Percentiles rank a stretch among this genome's conserved stretches.
Evolutionary conservation across 306 rosid species (phyloP).

Genomic region (Vigna hirtella): DNA sequence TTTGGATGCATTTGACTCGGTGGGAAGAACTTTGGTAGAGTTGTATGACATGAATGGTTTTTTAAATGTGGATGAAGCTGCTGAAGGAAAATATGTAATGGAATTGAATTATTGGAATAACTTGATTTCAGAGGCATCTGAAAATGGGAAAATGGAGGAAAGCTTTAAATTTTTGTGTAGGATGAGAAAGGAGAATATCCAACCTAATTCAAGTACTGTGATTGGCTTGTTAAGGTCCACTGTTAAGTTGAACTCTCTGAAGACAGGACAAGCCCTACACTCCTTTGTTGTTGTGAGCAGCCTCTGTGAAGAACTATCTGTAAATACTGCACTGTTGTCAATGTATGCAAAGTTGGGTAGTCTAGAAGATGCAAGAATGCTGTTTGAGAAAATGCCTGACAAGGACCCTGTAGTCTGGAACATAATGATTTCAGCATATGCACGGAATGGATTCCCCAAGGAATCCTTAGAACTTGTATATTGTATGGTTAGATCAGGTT

Average conservation of each 20-base stretch:
- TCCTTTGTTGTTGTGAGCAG: constrained; percentile 54
- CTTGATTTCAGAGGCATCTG: constrained; percentile 54
- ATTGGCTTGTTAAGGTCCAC: constrained; percentile 56
- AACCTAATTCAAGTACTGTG: constrained; percentile 49
- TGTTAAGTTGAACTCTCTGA: constrained; percentile 56
- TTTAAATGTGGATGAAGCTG: constrained; percentile 36
- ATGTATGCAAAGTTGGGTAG: constrained; percentile 69
- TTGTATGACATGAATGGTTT: constrained; percentile 42
- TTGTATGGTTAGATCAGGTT: constrained; percentile 62
- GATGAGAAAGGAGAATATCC: constrained; percentile 56
- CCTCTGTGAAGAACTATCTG: constrained; percentile 56
- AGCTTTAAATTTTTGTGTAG: constrained; percentile 43
- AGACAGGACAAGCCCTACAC: constrained; percentile 60
- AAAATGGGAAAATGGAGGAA: constrained; percentile 50
- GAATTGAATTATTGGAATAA: constrained; percentile 52
- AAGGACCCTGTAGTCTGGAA: constrained; percentile 83
- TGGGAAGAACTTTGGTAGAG: constrained; percentile 50
- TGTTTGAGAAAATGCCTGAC: constrained; percentile 71
- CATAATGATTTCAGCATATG: constrained; percentile 67
- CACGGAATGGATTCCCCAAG: constrained; percentile 45
- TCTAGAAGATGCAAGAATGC: constrained; percentile 51
- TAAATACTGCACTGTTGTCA: constrained; percentile 73
- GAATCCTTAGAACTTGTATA: constrained; percentile 61
- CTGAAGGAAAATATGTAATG: constrained; percentile 33
- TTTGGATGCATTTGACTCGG: constrained; percentile 56